Conservation (phyloP, 2,329 filamentous ascomycete species). For the Calonectria ilicicola region DNA sequence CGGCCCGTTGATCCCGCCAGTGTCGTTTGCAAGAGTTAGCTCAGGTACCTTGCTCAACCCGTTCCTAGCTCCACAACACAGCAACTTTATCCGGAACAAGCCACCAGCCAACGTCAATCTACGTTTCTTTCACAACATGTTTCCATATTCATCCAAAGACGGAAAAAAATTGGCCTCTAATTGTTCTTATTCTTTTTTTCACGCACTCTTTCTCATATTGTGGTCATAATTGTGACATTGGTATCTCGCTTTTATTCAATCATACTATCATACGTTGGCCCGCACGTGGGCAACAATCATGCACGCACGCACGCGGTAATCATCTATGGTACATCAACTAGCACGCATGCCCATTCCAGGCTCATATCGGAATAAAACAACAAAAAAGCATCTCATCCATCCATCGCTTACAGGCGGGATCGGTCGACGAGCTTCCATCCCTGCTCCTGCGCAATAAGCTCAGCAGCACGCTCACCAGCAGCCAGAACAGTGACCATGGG, state of each 20-base stretch:
- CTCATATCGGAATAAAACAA: constrained; percentile 9
- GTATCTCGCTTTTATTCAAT: constrained; percentile 22
- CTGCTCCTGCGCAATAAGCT: constrained; percentile 80
- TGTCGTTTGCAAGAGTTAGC: neutral
- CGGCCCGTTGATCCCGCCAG: constrained; percentile 20
- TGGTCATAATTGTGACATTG: neutral
- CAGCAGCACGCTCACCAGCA: constrained; percentile 85
- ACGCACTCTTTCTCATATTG: no score
- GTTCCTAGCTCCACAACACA: neutral
- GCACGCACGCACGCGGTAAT: constrained; percentile 25
- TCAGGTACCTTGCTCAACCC: neutral
- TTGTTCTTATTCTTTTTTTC: no score
- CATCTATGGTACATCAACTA: constrained; percentile 25
- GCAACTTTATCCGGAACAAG: neutral
- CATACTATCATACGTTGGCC: constrained; percentile 20
- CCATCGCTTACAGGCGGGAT: constrained; percentile 46
- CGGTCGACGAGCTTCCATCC: constrained; percentile 55
- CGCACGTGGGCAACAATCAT: constrained; percentile 24
- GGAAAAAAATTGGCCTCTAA: no score
- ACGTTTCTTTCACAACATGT: neutral
- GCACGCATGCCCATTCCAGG: constrained; percentile 6
- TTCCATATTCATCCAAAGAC: no score
- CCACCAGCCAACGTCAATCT: neutral
- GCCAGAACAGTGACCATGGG: constrained; percentile 91
- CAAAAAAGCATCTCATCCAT: neutral